These are phyloP conservation scores for Tothia fuscella DNA, from an alignment of 2,329 filamentous ascomycete species.

Conservation along the genomic window DNA sequence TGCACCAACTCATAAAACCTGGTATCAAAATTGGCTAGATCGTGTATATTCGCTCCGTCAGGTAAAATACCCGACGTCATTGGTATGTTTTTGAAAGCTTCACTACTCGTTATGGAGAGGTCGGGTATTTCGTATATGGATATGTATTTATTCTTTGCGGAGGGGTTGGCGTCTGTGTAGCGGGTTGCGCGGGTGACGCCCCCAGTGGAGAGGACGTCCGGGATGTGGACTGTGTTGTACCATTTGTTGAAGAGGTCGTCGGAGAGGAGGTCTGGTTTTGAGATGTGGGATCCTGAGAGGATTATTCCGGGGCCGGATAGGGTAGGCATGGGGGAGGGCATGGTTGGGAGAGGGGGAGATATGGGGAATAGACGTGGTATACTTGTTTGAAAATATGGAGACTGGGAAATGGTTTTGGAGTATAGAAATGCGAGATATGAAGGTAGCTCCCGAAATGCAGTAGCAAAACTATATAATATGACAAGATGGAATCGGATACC, in stretches of 20 bases:
- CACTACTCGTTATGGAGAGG: constrained; percentile 14
- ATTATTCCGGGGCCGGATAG: constrained; percentile 18
- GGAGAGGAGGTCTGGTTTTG: constrained; percentile 13
- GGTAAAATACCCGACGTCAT: constrained; percentile 16
- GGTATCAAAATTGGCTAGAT: constrained; percentile 16
- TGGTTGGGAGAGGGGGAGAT: too few species aligned
- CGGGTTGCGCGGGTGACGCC: constrained; percentile 14
- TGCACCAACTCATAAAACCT: constrained; percentile 16
- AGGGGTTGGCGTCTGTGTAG: constrained; percentile 17
- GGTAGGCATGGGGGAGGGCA: too few species aligned
- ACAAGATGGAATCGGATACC: too few species aligned
- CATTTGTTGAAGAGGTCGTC: constrained; percentile 17
- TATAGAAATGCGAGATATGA: too few species aligned
- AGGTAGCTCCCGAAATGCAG: too few species aligned
- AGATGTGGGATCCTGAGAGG: constrained; percentile 13
- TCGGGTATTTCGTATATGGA: constrained; percentile 19
- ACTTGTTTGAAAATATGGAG: too few species aligned
- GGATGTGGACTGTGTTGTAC: constrained; percentile 18
- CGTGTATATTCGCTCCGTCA: constrained; percentile 14
- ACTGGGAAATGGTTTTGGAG: too few species aligned
- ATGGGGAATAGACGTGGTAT: too few species aligned
- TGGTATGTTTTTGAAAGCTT: constrained; percentile 14
- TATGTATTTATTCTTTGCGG: constrained; percentile 16
- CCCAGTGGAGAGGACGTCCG: constrained; percentile 15
- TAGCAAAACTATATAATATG: too few species aligned